Evolutionary conservation across 108 stramenopile genomes (phyloP), one percentile per base, ranked within the genome.

Genomic region (Cyclotella sp.): DNA sequence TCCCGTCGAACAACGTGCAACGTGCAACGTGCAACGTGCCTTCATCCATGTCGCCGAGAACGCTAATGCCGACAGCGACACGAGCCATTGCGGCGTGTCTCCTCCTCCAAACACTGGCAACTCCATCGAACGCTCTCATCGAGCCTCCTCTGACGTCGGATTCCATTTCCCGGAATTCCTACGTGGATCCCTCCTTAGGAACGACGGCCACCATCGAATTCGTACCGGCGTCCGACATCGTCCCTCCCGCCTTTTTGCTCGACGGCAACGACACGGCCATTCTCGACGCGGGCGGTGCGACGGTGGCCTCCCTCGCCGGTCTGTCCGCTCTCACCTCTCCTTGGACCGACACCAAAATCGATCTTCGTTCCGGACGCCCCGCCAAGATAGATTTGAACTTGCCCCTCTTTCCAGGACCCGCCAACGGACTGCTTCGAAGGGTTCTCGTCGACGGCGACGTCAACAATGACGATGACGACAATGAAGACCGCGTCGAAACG

Each of bases 401-500:
- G 29, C 43, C 70, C 9, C 8, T 70, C 9, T 45, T 70, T n/a
- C 70, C 70, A 14, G 70, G 70, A 14, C 11, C 39, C n/a, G 52
- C 39, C 0, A 70, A 70, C 43, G 40, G 55, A 26, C 40, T 70
- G 14, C 43, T 70, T 14, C 58, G 40, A 55, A 22, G 55, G 34
- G 70, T 70, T 26, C 24, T 42, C 22, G 14, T 42, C 0, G 41
- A 57, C 44, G 42, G 22, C 41, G 24, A 59, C 11, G 57, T n/a
- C 15, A 34, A 1, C 1, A 8, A 39, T 30, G 12, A 13, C 12
- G 34, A 61, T 14, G 60, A 30, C 3, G 60, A 39, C 29, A 39
- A 10, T 14, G 7, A 15, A 61, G 60, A 61, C 29, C 4, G 24
- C 11, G 30, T 9, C 13, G 60, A 4, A 2, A 14, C 15, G 4